phyloP scores from a whole-genome alignment of 176 grass and related monocot genomes.

The Pharus latifolius region DNA sequence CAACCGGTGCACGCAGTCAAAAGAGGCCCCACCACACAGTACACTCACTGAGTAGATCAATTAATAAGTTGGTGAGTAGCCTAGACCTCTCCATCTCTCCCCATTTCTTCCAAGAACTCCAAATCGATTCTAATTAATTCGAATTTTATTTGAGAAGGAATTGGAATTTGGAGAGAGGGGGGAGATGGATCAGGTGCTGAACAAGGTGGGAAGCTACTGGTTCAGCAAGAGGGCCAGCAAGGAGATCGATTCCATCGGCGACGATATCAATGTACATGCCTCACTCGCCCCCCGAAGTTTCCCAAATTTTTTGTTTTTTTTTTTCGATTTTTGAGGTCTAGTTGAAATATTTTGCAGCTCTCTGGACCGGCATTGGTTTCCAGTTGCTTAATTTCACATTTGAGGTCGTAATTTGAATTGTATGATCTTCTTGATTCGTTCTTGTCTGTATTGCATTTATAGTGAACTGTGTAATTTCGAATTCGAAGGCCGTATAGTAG shows the following conservation, averaged over 20 bases:
- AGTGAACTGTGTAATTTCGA: too few species aligned
- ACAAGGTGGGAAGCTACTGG: conserved; percentile 96
- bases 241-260: conserved; percentile 85
- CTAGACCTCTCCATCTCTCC: not conserved
- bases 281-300: not conserved
- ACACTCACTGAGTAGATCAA: not conserved
- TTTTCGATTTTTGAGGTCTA: not conserved
- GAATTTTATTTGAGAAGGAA: not conserved
- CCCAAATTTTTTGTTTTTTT: not conserved
- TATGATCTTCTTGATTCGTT: too few species aligned
- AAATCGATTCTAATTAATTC: not conserved
- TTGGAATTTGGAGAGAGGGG: not conserved
- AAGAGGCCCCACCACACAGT: not conserved
- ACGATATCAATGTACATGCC: conserved; percentile 64
- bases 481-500: too few species aligned
- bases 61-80: not conserved
- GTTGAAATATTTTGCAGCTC: too few species aligned
- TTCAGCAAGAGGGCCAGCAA: conserved; percentile 81
- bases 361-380: not conserved
- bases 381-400: too few species aligned
- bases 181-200: conserved; percentile 81
- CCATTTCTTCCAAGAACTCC: conserved; percentile 5
- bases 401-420: too few species aligned
- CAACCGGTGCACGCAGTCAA: not conserved
- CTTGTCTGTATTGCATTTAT: too few species aligned